These are phyloP conservation scores for Sporothrix protearum DNA, from an alignment of 2,329 filamentous ascomycete genomes.

Conservation along the genomic window DNA sequence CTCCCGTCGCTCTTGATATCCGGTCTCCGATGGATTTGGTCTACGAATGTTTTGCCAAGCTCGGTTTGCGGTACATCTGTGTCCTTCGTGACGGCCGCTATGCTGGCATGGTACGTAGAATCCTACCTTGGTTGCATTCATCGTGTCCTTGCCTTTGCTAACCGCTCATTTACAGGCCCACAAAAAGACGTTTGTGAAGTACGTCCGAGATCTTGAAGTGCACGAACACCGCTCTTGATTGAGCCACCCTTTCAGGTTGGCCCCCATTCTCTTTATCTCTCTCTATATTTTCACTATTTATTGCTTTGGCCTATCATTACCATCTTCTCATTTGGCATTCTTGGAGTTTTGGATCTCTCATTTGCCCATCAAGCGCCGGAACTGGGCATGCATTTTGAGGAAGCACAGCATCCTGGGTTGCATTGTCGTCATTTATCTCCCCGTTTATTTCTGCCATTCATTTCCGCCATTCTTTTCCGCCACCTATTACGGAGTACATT, in stretches of 20 bases:
- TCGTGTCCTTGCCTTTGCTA: neutral
- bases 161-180: conserved; percentile 57
- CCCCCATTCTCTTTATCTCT: neutral
- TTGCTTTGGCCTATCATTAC: conserved; percentile 6
- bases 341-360: neutral
- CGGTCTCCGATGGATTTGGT: conserved; percentile 90
- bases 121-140: neutral
- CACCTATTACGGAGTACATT: neutral
- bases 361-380: neutral
- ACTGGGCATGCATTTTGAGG: neutral
- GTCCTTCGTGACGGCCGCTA: conserved; percentile 80
- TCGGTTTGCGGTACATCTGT: conserved; percentile 89
- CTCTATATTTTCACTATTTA: neutral
- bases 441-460: too few species aligned
- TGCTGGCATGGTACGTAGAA: conserved; percentile 71
- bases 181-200: conserved; percentile 96
- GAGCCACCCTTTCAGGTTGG: too few species aligned
- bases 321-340: neutral
- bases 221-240: conserved; percentile 19
- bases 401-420: conserved; percentile 7
- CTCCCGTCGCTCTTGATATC: conserved; percentile 83
- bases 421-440: neutral
- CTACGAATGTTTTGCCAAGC: conserved; percentile 93
- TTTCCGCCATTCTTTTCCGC: neutral
- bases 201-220: conserved; percentile 78